Base-by-base conservation (phyloP, 257 asterid genomes). In the Galeopsis tetrahit region DNA sequence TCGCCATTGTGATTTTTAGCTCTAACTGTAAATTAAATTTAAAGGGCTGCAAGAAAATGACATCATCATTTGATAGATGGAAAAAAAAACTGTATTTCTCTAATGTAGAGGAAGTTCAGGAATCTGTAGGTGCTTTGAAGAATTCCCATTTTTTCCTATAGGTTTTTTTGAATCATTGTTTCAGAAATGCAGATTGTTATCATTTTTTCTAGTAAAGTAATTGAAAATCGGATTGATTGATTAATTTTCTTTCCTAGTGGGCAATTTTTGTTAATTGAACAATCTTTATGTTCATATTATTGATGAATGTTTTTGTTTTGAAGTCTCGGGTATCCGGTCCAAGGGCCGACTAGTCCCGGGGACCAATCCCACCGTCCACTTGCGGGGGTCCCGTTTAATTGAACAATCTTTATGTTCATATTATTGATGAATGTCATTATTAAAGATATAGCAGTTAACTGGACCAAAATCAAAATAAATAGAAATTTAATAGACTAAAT, bases 61-160 rank as follows among this genome's bases (percentile, higher is more conserved):
- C 96, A 35, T 77, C 98, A 7, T 72, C 86, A 42, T 94, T 94
- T 70, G 89, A 88, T 82, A 82, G 91, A 80, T 94, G 98, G 98
- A 97, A 94, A 60, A 91, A 89, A 66, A 97, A 94, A 84, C 98
- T 96, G 0, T 91, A 84, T 79, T 93, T 93, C 72, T 69, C 96
- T 66, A 96, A 95, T 51, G 98, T 96, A 6, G 98, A 94, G 78
- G 98, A 94, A 79, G 96, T 94, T 36, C 98, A 91, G 84, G 95
- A 88, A 82, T 94, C 98, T 66, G 85, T 97, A 85, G 98, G 97
- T 91, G 63, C 58, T 70, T 43, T 53, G 14, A 66, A 35, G 33
- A 60, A 13, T 56, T 48, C 51, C 58, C 61, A 4, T 28, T 68
- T 64, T 71, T 64, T n/a, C 14, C 56, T 10, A 2, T 44, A 28